Conservation (phyloP, 176 grass and related monocot genomes). For the Saccharum spontaneum region DNA sequence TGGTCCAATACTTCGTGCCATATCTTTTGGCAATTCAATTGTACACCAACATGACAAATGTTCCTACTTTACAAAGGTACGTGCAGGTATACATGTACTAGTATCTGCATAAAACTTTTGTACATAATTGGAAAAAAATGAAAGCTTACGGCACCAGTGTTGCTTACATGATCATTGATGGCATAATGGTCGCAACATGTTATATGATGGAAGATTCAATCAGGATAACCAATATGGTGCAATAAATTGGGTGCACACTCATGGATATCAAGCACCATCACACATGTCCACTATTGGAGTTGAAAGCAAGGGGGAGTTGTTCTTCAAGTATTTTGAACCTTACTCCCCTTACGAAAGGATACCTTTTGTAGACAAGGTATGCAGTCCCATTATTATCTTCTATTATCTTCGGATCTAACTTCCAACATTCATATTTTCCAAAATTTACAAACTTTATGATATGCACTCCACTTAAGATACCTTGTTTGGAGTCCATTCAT, state of each 20-base stretch:
- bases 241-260: neutral
- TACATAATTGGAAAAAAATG: neutral
- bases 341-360: slow-evolving; percentile 55
- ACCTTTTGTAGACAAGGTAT: slow-evolving; percentile 65
- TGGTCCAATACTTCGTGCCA: slow-evolving; percentile 70
- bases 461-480: neutral
- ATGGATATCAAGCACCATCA: slow-evolving; percentile 7
- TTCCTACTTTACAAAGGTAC: slow-evolving; percentile 35
- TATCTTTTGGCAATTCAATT: slow-evolving; percentile 75
- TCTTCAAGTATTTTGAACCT: slow-evolving; percentile 57
- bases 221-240: neutral
- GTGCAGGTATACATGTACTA: neutral
- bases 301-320: slow-evolving; percentile 35
- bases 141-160: neutral
- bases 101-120: neutral
- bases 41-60: slow-evolving; percentile 31
- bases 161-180: neutral
- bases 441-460: neutral
- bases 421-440: neutral
- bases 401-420: neutral
- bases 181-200: neutral
- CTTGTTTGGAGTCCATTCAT: neutral
- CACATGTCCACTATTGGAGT: neutral
- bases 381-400: neutral
- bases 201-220: neutral